Base-by-base conservation (phyloP, 1,139 yeast genomes). In the Yamadazyma conglobata region DNA sequence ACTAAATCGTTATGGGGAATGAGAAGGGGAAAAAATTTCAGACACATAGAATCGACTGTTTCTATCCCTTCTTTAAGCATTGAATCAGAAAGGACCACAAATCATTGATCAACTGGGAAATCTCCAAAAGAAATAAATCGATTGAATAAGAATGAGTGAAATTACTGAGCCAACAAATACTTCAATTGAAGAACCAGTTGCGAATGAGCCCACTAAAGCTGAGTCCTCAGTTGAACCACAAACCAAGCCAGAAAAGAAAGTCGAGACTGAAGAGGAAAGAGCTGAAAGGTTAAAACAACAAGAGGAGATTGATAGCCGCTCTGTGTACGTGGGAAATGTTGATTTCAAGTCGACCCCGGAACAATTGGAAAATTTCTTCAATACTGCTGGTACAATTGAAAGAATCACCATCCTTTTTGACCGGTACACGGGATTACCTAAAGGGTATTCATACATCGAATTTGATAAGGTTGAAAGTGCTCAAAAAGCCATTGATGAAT, bases 391-490 rank as follows among this genome's bases (percentile, higher is more conserved):
- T 0, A 50, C 47, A 6, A 56, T 65, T 39, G 64, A 60, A 38
- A 43, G 70, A 32, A 57, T 67, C 9, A 66, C 72, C 12, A 61
- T 67, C 24, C 51, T 64, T 36, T 60, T 64, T 33, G 68, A 65
- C 40, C 52, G 55, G 32, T 54, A 37, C 42, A 48, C 63, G 3
- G 70, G 71, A 2, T 48, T 56, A 22, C 68, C 72, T 4, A 67
- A 64, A 43, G 73, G 73, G n/a, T 64, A 62, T 36, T 73, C 73
- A 4, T 66, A 65, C 36, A 54, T 67, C 33, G 70, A 66, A 40
- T 67, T 63, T 45, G 58, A 52, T 24, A 43, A 33, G 11, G 31
- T 28, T 3, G 63, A 50, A 18, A 49, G 57, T 26, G 69, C 57
- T 5, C 37, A 50, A 20, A 47, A 47, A 34, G 70, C 73, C 11